These are phyloP conservation scores for Emericellopsis atlantica DNA, from an alignment of 2,329 filamentous ascomycete genomes.

Conservation along the genomic window DNA sequence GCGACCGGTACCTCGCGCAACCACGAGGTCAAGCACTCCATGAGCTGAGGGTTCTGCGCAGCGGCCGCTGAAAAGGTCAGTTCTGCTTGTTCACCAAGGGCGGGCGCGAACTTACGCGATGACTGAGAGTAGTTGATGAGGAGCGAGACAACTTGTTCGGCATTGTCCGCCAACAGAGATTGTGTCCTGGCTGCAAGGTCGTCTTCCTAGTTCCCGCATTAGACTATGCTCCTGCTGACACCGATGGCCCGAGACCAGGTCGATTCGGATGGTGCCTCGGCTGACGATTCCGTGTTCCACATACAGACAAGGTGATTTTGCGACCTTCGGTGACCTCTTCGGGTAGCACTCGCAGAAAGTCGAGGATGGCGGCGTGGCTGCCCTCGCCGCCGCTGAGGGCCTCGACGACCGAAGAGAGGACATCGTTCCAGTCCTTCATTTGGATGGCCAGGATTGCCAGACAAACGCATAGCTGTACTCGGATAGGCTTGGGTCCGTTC, in stretches of 20 bases:
- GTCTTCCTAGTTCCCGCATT: conserved; percentile 67
- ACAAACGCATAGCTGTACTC: conserved; percentile 90
- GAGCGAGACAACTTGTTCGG: conserved; percentile 72
- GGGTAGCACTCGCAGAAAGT: conserved; percentile 91
- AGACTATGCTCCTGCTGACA: conserved; percentile 21
- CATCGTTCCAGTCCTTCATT: conserved; percentile 92
- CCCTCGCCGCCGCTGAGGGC: conserved; percentile 64
- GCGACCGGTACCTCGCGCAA: conserved; percentile 79
- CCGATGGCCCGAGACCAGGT: conserved; percentile 20
- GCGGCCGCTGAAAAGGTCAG: conserved; percentile 46
- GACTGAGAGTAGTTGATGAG: conserved; percentile 86
- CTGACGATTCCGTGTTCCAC: conserved; percentile 52
- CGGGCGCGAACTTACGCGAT: conserved; percentile 49
- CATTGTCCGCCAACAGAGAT: conserved; percentile 85
- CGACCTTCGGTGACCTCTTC: conserved; percentile 99
- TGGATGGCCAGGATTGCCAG: conserved; percentile 91
- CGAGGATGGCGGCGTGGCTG: conserved; percentile 77
- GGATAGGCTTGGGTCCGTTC: conserved; percentile 68
- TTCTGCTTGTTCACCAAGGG: neutral
- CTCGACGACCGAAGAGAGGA: conserved; percentile 68
- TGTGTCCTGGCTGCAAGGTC: conserved; percentile 76
- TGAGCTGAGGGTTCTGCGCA: conserved; percentile 74
- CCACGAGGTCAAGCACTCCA: conserved; percentile 96
- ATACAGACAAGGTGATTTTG: conserved; percentile 98
- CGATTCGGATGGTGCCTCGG: conserved; percentile 18